phyloP scores from a whole-genome alignment of 2,329 filamentous ascomycete genomes.

The Kalmusia sp. region DNA sequence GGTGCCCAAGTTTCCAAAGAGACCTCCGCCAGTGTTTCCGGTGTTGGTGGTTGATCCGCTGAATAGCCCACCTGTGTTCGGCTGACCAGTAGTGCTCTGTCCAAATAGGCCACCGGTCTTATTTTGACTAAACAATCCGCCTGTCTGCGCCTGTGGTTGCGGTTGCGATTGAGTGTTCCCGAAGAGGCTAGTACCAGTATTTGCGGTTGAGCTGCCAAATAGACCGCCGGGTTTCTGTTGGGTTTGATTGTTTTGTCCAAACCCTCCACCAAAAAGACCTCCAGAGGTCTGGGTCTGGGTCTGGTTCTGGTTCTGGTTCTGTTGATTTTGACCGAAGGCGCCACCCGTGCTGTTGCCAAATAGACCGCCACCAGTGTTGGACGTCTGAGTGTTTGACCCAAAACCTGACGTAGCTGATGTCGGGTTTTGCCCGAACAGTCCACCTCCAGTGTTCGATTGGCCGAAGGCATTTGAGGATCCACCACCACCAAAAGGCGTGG shows the following conservation, averaged over 20 bases:
- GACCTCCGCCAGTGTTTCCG: conserved; percentile 32
- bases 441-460: conserved; percentile 25
- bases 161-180: conserved; percentile 26
- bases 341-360: conserved; percentile 32
- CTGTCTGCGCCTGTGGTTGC: conserved; percentile 18
- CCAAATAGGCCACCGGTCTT: conserved; percentile 51
- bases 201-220: conserved; percentile 29
- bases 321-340: conserved; percentile 42
- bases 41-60: conserved; percentile 26
- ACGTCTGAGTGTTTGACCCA: conserved; percentile 24
- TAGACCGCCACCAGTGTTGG: conserved; percentile 26
- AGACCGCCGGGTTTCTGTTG: conserved; percentile 49
- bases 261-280: conserved; percentile 52
- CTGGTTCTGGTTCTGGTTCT: conserved; percentile 34
- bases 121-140: conserved; percentile 57
- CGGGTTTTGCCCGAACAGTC: conserved; percentile 23
- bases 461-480: conserved; percentile 29
- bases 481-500: conserved; percentile 33
- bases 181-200: neutral
- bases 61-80: conserved; percentile 35
- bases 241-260: conserved; percentile 45
- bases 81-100: conserved; percentile 34
- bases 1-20: conserved; percentile 42
- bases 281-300: conserved; percentile 33
- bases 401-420: conserved; percentile 27